A percentile compares a stretch with the other conserved stretches of the same genome.
These are phyloP conservation scores for Rubroboletus pulcherrimus DNA, from an alignment of 768 basidiomycete species.

Conservation along the genomic window DNA sequence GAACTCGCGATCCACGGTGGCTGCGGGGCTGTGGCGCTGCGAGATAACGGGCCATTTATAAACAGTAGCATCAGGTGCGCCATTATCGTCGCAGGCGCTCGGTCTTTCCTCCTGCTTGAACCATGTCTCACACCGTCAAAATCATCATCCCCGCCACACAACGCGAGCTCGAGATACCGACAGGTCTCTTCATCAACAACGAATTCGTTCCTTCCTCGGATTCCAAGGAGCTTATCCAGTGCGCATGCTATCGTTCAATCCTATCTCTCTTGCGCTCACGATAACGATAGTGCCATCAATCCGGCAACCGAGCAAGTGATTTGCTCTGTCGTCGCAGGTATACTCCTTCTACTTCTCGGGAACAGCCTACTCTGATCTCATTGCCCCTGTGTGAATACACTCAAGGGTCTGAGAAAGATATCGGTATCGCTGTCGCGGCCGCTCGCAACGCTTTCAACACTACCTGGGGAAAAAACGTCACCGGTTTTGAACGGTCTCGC, in stretches of 20 bases:
- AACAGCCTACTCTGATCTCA: not conserved
- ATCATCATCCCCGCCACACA: slow-evolving; percentile 40
- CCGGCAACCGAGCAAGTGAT: slow-evolving; percentile 77
- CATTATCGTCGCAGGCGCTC: not conserved
- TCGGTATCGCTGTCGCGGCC: slow-evolving; percentile 79
- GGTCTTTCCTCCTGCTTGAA: slow-evolving; percentile 11
- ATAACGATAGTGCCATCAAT: slow-evolving; percentile 57
- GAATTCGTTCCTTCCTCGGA: slow-evolving; percentile 79
- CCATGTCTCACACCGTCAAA: slow-evolving; percentile 45
- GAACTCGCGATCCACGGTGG: not conserved
- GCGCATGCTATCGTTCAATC: slow-evolving; percentile 23
- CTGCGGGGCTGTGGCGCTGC: slow-evolving; percentile 10
- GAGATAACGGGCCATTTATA: slow-evolving; percentile 11
- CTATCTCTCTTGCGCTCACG: slow-evolving; percentile 13
- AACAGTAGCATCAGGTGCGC: not conserved
- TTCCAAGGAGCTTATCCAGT: slow-evolving; percentile 63
- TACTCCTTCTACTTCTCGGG: not conserved
- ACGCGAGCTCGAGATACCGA: slow-evolving; percentile 60
- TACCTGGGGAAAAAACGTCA: slow-evolving; percentile 86
- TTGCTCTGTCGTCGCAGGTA: slow-evolving; percentile 65
- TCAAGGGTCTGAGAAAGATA: slow-evolving; percentile 66
- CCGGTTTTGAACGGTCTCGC: slow-evolving; percentile 77
- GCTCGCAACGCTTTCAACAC: slow-evolving; percentile 81
- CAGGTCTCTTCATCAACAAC: slow-evolving; percentile 90
- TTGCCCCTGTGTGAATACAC: not conserved